These are phyloP conservation scores for Heracleum sosnowskyi DNA, from an alignment of 129 eudicot species.

Conservation along the genomic window DNA sequence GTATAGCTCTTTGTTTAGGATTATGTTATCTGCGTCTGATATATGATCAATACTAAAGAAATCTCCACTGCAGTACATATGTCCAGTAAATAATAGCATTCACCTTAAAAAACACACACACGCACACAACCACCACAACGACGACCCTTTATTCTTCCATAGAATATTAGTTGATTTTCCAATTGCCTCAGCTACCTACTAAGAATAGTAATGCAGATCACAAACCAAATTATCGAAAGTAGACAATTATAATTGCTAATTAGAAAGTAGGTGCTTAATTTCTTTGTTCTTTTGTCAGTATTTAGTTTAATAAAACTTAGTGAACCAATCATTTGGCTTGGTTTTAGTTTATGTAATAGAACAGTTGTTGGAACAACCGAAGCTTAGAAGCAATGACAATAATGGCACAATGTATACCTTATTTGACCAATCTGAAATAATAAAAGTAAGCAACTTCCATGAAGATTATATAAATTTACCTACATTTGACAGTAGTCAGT, in stretches of 20 bases:
- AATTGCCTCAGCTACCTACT: slow-evolving; percentile 14
- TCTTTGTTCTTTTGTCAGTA: slow-evolving; percentile 20
- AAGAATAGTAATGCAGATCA: slow-evolving; percentile 15
- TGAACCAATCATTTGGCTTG: slow-evolving; percentile 19
- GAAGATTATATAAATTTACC: neutral
- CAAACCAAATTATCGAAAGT: neutral
- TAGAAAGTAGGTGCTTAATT: neutral
- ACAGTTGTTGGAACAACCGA: slow-evolving; percentile 15
- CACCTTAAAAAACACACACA: too few relatives aligned
- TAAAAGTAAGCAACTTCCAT: neutral
- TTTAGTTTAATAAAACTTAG: slow-evolving; percentile 30
- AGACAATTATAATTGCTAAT: slow-evolving; percentile 13
- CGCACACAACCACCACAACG: slow-evolving; percentile 9
- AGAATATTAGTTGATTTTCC: neutral
- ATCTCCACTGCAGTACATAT: neutral
- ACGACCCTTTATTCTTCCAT: neutral
- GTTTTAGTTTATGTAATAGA: slow-evolving; percentile 12
- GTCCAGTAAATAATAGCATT: slow-evolving; percentile 1
- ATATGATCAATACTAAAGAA: neutral
- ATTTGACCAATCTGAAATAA: slow-evolving; percentile 4
- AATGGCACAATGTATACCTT: neutral
- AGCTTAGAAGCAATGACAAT: neutral
- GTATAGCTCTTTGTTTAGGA: neutral
- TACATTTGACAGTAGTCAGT: neutral
- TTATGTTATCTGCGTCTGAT: neutral